A percentile compares a stretch with the other conserved stretches of the same genome.
These are phyloP conservation scores for Tulasnella sp. DNA, from an alignment of 768 basidiomycete genomes.

Conservation along the genomic window DNA sequence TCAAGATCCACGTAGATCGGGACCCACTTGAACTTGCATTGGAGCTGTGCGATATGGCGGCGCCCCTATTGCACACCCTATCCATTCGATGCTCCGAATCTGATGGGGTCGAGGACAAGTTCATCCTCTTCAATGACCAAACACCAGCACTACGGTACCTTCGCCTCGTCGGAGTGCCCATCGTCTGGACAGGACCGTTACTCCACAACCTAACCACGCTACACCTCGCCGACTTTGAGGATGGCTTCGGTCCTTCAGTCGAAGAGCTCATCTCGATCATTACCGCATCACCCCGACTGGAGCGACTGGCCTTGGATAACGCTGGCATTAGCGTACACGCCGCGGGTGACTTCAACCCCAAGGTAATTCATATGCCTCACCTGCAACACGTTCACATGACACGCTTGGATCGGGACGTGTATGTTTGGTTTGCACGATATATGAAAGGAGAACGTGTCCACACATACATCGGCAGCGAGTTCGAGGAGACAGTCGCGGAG, in stretches of 20 bases:
- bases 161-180: background rate
- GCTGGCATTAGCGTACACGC: background rate
- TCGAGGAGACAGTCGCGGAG: no score
- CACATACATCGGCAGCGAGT: background rate
- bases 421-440: constrained; percentile 5
- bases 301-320: background rate
- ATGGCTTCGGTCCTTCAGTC: constrained; percentile 2
- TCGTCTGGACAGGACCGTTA: constrained; percentile 8
- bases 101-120: constrained; percentile 2
- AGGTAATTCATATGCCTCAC: background rate
- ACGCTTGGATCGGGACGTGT: constrained; percentile 9
- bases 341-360: constrained; percentile 1
- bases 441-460: background rate
- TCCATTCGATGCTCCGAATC: constrained; percentile 2
- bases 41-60: background rate
- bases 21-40: background rate
- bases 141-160: background rate
- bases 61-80: background rate
- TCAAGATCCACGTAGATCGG: background rate
- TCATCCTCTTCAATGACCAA: constrained; percentile 5
- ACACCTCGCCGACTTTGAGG: constrained; percentile 1
- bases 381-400: constrained; percentile 4
- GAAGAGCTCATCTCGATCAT: background rate
- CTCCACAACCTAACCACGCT: background rate
- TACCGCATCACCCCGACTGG: background rate